Percentiles rank a stretch among this genome's conserved stretches.
Evolutionary conservation across 345 rosid genomes (phyloP).

Genomic region (Lumnitzera racemosa): DNA sequence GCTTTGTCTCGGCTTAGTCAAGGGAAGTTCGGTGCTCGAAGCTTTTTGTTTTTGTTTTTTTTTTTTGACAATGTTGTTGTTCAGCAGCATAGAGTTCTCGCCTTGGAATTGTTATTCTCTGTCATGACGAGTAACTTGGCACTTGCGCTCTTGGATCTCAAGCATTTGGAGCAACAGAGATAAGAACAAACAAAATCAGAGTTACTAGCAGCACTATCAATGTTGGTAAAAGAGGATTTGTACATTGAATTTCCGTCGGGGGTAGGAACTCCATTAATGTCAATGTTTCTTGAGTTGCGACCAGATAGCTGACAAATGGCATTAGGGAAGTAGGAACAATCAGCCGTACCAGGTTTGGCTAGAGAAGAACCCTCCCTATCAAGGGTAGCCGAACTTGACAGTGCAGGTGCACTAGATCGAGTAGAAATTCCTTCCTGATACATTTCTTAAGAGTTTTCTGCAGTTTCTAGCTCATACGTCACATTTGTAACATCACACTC

Average conservation of each 20-base stretch:
- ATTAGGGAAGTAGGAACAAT: constrained; percentile 10
- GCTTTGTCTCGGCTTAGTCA: no score
- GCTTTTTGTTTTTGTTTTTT: no score
- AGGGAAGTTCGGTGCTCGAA: no score
- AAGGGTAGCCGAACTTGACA: constrained; percentile 6
- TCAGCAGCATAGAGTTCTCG: no score
- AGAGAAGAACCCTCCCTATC: no score
- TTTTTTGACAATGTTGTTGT: no score
- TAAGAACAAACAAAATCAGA: constrained; percentile 42
- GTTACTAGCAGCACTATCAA: constrained; percentile 20
- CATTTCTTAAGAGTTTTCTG: not conserved
- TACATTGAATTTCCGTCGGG: not conserved
- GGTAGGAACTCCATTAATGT: constrained; percentile 13
- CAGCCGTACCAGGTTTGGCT: not conserved
- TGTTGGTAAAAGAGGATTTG: not conserved
- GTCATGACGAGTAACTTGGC: no score
- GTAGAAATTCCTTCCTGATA: constrained; percentile 14
- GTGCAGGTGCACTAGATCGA: constrained; percentile 19
- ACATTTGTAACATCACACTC: constrained; percentile 26
- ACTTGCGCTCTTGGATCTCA: constrained; percentile 9
- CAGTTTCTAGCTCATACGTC: not conserved
- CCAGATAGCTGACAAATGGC: constrained; percentile 16
- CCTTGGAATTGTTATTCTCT: no score
- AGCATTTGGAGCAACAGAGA: constrained; percentile 60
- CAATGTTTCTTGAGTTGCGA: constrained; percentile 2